Percentiles rank a stretch among this genome's conserved stretches.
phyloP scores from a whole-genome alignment of 208 protist species.

The Leishmania turanica region DNA sequence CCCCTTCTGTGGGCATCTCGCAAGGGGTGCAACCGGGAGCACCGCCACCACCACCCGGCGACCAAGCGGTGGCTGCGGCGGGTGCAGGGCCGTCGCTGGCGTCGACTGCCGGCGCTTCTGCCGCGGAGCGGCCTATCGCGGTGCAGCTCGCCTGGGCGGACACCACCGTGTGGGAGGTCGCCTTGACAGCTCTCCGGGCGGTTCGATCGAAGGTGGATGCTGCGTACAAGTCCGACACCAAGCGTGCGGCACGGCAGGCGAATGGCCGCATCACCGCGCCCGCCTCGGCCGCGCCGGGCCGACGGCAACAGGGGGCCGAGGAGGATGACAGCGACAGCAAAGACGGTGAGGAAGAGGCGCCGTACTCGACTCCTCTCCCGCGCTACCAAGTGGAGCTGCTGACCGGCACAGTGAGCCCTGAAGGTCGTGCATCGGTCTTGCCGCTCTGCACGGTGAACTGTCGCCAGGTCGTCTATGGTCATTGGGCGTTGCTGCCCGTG shows the following conservation, averaged over 20 bases:
- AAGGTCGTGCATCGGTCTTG: slow-evolving; percentile 47
- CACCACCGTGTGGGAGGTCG: slow-evolving; percentile 56
- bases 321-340: background rate
- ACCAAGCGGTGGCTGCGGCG: background rate
- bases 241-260: background rate
- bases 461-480: slow-evolving; percentile 48
- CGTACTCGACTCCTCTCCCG: slow-evolving; percentile 26
- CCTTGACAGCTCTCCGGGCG: slow-evolving; percentile 29
- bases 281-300: background rate
- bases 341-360: slow-evolving; percentile 16
- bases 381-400: slow-evolving; percentile 57
- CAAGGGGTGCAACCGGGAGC: background rate
- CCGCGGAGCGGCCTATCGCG: slow-evolving; percentile 18
- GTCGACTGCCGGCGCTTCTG: background rate
- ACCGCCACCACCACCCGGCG: background rate
- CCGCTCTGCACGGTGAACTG: slow-evolving; percentile 52
- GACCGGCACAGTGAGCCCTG: slow-evolving; percentile 34
- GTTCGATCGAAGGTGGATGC: slow-evolving; percentile 35
- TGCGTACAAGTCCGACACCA: slow-evolving; percentile 6
- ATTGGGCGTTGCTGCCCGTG: slow-evolving; percentile 35
- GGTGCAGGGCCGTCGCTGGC: background rate
- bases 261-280: background rate
- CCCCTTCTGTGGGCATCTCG: slow-evolving; percentile 27
- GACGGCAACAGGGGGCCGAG: background rate
- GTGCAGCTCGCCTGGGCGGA: slow-evolving; percentile 65